A percentile compares a stretch with the other conserved stretches of the same genome.
phyloP scores from a whole-genome alignment of 345 rosid genomes.

The Cardamine resedifolia region DNA sequence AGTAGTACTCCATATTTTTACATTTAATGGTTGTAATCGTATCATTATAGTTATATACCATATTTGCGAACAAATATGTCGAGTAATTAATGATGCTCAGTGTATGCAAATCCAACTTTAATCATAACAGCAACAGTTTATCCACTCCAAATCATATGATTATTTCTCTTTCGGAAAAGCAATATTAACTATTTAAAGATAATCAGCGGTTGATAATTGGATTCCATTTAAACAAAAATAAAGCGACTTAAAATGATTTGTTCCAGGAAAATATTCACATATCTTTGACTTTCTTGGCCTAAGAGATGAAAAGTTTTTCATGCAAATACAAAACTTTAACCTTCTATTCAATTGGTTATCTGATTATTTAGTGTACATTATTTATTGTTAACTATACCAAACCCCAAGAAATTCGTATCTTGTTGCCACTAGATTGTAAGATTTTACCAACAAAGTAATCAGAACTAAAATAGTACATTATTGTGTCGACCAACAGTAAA shows the following conservation, averaged over 20 bases:
- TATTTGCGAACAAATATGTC: neutral
- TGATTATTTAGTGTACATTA: neutral
- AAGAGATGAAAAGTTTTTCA: conserved; percentile 21
- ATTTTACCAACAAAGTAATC: conserved; percentile 22
- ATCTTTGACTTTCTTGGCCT: conserved; percentile 37
- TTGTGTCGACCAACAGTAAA: conserved; percentile 16
- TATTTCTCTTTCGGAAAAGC: conserved; percentile 29
- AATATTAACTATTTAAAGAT: neutral
- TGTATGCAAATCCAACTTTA: conserved; percentile 23
- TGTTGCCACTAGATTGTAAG: conserved; percentile 14
- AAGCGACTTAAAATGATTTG: conserved; percentile 16
- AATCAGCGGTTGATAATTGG: conserved; percentile 32
- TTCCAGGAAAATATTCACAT: conserved; percentile 7
- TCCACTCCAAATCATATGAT: conserved; percentile 35
- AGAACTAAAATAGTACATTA: conserved; percentile 28
- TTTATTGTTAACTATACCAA: conserved; percentile 19
- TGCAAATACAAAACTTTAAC: conserved; percentile 13
- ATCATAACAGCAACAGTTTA: conserved; percentile 32
- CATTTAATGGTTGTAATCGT: neutral
- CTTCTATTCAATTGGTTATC: conserved; percentile 20
- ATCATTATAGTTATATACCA: neutral
- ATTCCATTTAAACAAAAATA: neutral
- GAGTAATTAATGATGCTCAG: neutral
- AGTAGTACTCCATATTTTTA: neutral
- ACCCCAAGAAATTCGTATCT: conserved; percentile 41